Conservation (phyloP, 805 yeast species). For the Nakazawaea pomicola region DNA sequence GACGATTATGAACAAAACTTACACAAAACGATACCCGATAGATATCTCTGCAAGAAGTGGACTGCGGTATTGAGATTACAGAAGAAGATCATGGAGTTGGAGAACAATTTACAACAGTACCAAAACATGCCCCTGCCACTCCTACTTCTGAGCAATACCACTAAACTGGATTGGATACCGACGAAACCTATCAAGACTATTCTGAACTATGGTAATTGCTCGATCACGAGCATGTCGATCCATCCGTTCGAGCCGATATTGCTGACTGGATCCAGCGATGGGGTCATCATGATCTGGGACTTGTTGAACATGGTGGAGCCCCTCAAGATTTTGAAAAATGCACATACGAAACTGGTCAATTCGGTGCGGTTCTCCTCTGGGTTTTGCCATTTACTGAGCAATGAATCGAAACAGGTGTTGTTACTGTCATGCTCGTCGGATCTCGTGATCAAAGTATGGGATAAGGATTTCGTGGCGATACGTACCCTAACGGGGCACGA, state of each 20-base stretch:
- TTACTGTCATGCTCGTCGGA: slow-evolving; percentile 51
- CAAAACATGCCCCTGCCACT: slow-evolving; percentile 29
- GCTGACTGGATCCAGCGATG: slow-evolving; percentile 67
- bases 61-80: slow-evolving; percentile 78
- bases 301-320: slow-evolving; percentile 54
- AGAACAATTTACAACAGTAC: slow-evolving; percentile 47
- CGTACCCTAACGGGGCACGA: slow-evolving; percentile 81
- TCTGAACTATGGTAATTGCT: slow-evolving; percentile 46
- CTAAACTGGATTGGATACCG: slow-evolving; percentile 79
- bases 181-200: slow-evolving; percentile 35
- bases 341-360: slow-evolving; percentile 71
- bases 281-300: slow-evolving; percentile 71
- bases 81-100: slow-evolving; percentile 64
- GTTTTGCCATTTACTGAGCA: slow-evolving; percentile 13
- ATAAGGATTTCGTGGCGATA: slow-evolving; percentile 47
- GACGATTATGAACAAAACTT: slow-evolving; percentile 5
- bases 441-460: slow-evolving; percentile 67
- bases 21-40: slow-evolving; percentile 20
- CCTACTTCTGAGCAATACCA: too few species aligned
- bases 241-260: slow-evolving; percentile 73
- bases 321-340: slow-evolving; percentile 51
- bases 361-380: slow-evolving; percentile 51
- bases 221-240: slow-evolving; percentile 58
- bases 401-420: slow-evolving; percentile 20
- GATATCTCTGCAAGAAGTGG: slow-evolving; percentile 74